A percentile compares a stretch with the other conserved stretches of the same genome.
Conservation (phyloP, 73 alveolate species). For the Durusdinium trenchii region DNA sequence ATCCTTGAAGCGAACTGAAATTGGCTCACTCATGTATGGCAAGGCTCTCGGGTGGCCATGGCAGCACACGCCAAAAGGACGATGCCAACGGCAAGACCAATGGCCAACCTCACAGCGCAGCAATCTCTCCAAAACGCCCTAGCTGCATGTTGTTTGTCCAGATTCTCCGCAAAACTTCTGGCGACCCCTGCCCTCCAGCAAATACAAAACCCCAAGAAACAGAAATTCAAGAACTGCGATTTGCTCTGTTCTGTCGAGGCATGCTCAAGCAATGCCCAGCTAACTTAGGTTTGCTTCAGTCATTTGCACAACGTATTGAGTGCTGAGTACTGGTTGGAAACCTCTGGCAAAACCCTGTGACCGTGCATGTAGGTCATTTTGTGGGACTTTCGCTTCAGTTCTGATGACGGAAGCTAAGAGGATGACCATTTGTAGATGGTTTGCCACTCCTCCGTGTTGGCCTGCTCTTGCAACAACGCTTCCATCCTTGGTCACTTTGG, state of each 20-base stretch:
- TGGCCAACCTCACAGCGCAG: conserved; percentile 72
- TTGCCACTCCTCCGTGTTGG: conserved; percentile 23
- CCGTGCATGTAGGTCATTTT: no score
- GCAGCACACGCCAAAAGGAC: conserved; percentile 60
- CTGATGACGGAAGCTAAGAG: no score
- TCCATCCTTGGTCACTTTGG: conserved; percentile 6
- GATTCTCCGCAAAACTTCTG: no score
- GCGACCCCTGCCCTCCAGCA: no score
- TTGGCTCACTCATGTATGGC: neutral
- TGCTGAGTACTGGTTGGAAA: neutral
- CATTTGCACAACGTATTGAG: neutral
- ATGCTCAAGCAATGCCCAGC: neutral
- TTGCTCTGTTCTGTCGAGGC: neutral
- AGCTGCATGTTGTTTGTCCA: no score
- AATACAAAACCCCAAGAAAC: no score
- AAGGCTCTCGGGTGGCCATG: conserved; percentile 56
- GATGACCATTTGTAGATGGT: conserved; percentile 61
- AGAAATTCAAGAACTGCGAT: no score
- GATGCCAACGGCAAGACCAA: conserved; percentile 43
- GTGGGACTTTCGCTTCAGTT: no score
- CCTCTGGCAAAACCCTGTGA: neutral
- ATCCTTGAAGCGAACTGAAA: neutral
- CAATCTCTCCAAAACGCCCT: no score
- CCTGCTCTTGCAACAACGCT: conserved; percentile 23
- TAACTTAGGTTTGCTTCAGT: neutral